A percentile compares a stretch with the other conserved stretches of the same genome.
Evolutionary conservation across 352 stramenopile genomes (phyloP).

Genomic region (Pythium plurisporium): DNA sequence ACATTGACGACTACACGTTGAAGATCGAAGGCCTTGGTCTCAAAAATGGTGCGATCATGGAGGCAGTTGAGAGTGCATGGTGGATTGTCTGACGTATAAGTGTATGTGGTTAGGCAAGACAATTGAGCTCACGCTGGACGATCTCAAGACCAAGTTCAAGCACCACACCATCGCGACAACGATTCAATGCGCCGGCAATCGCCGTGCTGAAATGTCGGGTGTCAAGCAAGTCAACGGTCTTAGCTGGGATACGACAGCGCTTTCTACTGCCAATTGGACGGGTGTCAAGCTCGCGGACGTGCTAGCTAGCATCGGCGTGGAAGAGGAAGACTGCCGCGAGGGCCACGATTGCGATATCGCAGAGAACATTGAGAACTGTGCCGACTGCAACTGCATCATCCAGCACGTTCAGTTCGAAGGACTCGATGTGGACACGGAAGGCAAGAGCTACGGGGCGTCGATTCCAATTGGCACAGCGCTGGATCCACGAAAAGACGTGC

Average conservation of each 20-base stretch:
- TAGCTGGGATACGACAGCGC: conserved; percentile 83
- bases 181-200: conserved; percentile 97
- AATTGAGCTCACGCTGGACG: conserved; percentile 53
- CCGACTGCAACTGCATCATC: conserved; percentile 63
- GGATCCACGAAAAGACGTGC: conserved; percentile 92
- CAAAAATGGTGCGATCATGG: conserved; percentile 26
- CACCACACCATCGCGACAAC: conserved; percentile 91
- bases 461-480: conserved; percentile 94
- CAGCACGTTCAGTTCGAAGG: conserved; percentile 87
- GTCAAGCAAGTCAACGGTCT: conserved; percentile 88
- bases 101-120: conserved; percentile 18
- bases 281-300: conserved; percentile 93
- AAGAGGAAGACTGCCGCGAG: conserved; percentile 56
- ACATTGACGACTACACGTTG: conserved; percentile 55
- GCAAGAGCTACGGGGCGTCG: conserved; percentile 81
- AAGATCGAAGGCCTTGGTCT: conserved; percentile 68
- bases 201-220: conserved; percentile 90
- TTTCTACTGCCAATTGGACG: conserved; percentile 95
- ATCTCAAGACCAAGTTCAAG: conserved; percentile 93
- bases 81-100: no score
- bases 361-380: conserved; percentile 49
- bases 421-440: conserved; percentile 75
- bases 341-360: conserved; percentile 49
- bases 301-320: conserved; percentile 82
- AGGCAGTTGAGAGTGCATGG: no score